phyloP scores from a whole-genome alignment of 768 basidiomycete species.

The Rhizopogon rudus region DNA sequence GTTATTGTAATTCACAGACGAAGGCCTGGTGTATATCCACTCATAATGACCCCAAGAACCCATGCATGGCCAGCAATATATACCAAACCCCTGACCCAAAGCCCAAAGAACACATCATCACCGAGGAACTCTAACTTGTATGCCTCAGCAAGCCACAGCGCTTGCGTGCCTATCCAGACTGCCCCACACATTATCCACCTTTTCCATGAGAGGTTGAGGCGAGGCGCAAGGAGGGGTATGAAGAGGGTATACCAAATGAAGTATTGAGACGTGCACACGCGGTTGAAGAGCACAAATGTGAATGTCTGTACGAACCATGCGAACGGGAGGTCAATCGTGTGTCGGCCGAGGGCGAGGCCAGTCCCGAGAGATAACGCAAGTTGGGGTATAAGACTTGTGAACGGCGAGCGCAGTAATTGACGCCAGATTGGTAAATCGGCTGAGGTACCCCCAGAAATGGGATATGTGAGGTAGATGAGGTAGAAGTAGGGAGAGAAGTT shows the following conservation, averaged over 20 bases:
- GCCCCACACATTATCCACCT: slow-evolving; percentile 36
- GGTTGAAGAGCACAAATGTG: slow-evolving; percentile 93
- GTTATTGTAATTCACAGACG: too few relatives aligned
- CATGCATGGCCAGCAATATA: slow-evolving; percentile 78
- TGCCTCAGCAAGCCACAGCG: slow-evolving; percentile 85
- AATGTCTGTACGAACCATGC: slow-evolving; percentile 92
- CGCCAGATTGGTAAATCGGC: slow-evolving; percentile 30
- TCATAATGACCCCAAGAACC: slow-evolving; percentile 67
- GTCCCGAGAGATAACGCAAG: slow-evolving; percentile 64
- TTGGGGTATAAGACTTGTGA: slow-evolving; percentile 83
- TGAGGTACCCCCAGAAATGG: slow-evolving; percentile 24
- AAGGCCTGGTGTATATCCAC: slow-evolving; percentile 11
- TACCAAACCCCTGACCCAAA: slow-evolving; percentile 77
- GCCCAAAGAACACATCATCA: slow-evolving; percentile 56
- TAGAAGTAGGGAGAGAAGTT: slow-evolving; percentile 99
- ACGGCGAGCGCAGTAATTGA: slow-evolving; percentile 58
- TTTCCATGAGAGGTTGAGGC: slow-evolving; percentile 44
- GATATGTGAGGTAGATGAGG: slow-evolving; percentile 85
- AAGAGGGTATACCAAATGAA: slow-evolving; percentile 96
- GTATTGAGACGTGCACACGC: slow-evolving; percentile 98
- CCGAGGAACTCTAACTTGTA: slow-evolving; percentile 90
- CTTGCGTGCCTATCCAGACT: slow-evolving; percentile 79
- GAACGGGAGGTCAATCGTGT: slow-evolving; percentile 60
- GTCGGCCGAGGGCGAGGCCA: slow-evolving; percentile 67
- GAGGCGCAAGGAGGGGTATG: slow-evolving; percentile 76